Evolutionary conservation across 2,329 filamentous ascomycete genomes (phyloP), one percentile per base, ranked within the genome.

Genomic region (Emericellopsis cladophorae): DNA sequence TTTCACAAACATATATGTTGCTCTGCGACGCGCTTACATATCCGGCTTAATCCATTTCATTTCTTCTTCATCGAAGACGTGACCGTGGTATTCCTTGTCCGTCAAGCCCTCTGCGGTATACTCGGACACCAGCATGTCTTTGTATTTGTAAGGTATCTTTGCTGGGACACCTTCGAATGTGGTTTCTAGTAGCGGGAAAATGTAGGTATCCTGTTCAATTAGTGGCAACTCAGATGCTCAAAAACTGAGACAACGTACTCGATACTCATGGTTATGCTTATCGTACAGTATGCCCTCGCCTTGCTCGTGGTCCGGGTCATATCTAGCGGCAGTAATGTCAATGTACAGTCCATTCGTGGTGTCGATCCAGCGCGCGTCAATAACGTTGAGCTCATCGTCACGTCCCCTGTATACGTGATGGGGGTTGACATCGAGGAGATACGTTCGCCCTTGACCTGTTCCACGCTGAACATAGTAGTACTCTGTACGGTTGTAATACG

Each of bases 111-210:
- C 65, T 37, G 65, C 52, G 4, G 69, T 60, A 47, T 81, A 82
- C 50, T 81, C 76, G 9, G 72, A 64, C 16, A 62, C 61, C 1
- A 82, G 59, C 38, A 81, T 66, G 37, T 75, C 70, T 44, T 70
- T 66, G 51, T 78, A 81, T 7, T 65, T 60, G 49, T 70, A 78
- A 0, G 83, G 83, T 21, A 87, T 78, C 57, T 78, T 78, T 36
- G 72, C 80, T 1, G 69, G 62, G 0, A 78, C 69, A 1, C 77
- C 79, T 51, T 87, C 82, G 42, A 84, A 87, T 1, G 65, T 70
- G 2, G 77, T 83, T 44, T 77, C 70, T n/a, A 78, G 67, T 51
- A 88, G 62, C 0, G 83, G 83, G 51, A 78, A 85, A 10, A 88
- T 62, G 41, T 82, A 70, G 1, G 66, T 69, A 42, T 74, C 68